Percentiles rank a stretch among this genome's conserved stretches.
Evolutionary conservation across 1,284 basidiomycete species (phyloP).

Genomic region (Trichosporon coremiiforme): DNA sequence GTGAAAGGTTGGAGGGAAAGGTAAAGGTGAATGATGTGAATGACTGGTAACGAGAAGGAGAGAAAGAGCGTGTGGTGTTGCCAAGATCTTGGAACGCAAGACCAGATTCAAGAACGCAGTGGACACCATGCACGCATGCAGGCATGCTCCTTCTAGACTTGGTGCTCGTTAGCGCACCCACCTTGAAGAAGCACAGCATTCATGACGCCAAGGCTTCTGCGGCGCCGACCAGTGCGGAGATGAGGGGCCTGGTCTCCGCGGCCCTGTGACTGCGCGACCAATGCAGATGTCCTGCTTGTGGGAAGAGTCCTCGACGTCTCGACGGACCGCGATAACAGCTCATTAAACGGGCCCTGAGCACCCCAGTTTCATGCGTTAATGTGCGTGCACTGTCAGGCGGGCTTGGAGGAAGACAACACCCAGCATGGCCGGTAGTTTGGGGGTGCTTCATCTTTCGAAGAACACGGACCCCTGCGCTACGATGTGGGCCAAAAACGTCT

Average conservation of each 20-base stretch:
- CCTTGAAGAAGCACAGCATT: background rate
- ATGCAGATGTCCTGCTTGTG: background rate
- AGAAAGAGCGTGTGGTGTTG: background rate
- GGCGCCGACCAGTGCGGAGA: background rate
- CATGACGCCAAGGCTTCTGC: background rate
- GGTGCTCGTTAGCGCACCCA: background rate
- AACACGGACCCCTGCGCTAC: too few species aligned
- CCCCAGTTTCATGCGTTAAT: too few species aligned
- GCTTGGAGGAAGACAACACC: too few species aligned
- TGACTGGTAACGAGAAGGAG: too few species aligned
- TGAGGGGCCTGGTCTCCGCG: background rate
- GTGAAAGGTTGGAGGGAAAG: too few species aligned
- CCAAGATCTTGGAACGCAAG: background rate
- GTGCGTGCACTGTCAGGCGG: too few species aligned
- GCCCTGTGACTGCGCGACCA: background rate
- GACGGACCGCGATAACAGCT: background rate
- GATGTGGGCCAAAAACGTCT: too few species aligned
- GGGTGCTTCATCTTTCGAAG: too few species aligned
- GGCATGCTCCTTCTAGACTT: too few species aligned
- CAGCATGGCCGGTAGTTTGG: too few species aligned
- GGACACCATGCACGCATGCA: background rate
- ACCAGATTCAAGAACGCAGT: background rate
- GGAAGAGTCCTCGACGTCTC: background rate
- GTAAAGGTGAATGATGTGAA: background rate
- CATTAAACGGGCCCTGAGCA: too few species aligned